phyloP scores from a whole-genome alignment of 768 basidiomycete genomes.

The Floccularia luteovirens region DNA sequence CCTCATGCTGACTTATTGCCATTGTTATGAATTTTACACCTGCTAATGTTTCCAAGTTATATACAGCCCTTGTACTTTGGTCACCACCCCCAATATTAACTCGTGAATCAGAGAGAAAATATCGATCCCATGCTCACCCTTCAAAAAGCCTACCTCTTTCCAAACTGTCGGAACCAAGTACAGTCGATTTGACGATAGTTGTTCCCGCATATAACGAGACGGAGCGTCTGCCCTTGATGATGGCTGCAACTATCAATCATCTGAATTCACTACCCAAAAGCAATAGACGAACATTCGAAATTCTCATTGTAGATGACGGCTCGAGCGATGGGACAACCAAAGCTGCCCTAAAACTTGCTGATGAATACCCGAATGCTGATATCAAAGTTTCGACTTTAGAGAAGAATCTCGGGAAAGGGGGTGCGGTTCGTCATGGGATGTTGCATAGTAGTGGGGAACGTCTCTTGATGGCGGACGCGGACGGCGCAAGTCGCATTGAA shows the following conservation, averaged over 20 bases:
- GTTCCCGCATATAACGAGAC: conserved; percentile 93
- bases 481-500: conserved; percentile 84
- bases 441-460: conserved; percentile 69
- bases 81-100: conserved; percentile 65
- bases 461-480: conserved; percentile 90
- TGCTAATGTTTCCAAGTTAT: conserved; percentile 40
- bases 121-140: conserved; percentile 49
- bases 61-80: conserved; percentile 63
- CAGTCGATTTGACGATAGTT: conserved; percentile 71
- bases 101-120: conserved; percentile 61
- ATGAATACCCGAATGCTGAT: conserved; percentile 43
- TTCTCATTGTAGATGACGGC: conserved; percentile 89
- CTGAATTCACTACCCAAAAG: conserved; percentile 31
- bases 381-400: conserved; percentile 75
- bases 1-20: conserved; percentile 17
- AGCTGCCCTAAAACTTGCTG: conserved; percentile 58
- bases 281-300: conserved; percentile 56
- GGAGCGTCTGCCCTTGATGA: conserved; percentile 78
- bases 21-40: conserved; percentile 6
- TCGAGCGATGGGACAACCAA: conserved; percentile 69
- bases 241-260: conserved; percentile 65
- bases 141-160: conserved; percentile 49
- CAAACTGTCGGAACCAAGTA: conserved; percentile 43
- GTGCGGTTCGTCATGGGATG: conserved; percentile 90
- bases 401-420: conserved; percentile 87